Evolutionary conservation across 768 basidiomycete genomes (phyloP), one percentile per base, ranked within the genome.

Genomic region (Boletellus ananas): DNA sequence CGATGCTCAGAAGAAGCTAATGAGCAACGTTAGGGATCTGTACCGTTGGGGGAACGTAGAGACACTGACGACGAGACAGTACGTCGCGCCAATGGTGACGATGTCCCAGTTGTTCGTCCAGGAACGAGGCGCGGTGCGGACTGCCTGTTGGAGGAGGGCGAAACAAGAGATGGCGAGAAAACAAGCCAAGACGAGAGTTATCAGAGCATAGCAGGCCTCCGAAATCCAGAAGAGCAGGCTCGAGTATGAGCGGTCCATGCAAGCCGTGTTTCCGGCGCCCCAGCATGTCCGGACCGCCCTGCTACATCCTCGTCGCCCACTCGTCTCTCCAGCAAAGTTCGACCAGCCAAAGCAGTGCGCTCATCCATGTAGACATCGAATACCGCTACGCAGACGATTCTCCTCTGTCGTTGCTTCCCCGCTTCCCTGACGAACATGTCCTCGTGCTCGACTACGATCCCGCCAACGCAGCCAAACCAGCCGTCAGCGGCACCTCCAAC

Each of bases 351-450:
- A 74, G 72, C 25, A 70, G 54, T 2, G 55, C 51, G 29, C 59
- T 73, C 41, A 69, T 76, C 11, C 90, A 92, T 60, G 86, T 87
- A 5, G 70, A 73, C 37, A 83, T 93, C 16, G 85, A 91, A 58
- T 91, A 91, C 63, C 85, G 88, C 58, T 92, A 88, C 61, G 78
- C 80, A 17, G 88, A 93, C 58, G 90, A 93, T 61, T 76, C 84
- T 0, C 83, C 87, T 3, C 66, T 80, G n/a, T 67, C 79, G 11
- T 68, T 91, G 12, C 68, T 89, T 35, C 83, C 86, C 5, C 76
- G 72, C 33, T 72, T 74, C 35, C 70, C 77, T 11, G 74, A 79
- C 45, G 87, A 90, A 64, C 85, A 85, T 58, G 82, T 92, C 20
- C 72, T 93, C 2, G 74, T 93, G 21, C 74, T 93, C 37, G 79